Evolutionary conservation across 2,329 filamentous ascomycete species (phyloP), one percentile per base, ranked within the genome.

Genomic region (Epichloe scottii): DNA sequence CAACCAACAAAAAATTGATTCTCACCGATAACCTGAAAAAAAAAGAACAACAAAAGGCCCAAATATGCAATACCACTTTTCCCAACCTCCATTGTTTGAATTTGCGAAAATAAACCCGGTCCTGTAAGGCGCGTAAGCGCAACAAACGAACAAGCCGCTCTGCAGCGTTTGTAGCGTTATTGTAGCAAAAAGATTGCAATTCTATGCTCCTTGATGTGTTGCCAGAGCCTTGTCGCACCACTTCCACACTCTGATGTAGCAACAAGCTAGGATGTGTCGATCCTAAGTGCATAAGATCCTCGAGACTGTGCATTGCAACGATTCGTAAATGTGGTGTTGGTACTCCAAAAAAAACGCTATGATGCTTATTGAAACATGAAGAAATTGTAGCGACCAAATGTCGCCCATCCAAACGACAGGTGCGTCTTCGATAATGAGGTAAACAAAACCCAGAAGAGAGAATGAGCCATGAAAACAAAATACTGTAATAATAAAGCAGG

Each of bases 401-500:
- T 15, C 34, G 33, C 26, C 33, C 33, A 15, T 44, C 17, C 33
- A 49, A 49, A 33, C 19, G 12, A 44, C 21, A 10, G 19, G 15
- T 30, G 35, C 11, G 40, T 38, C 14, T 15, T 44, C 40, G 21
- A 26, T 40, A 34, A 14, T 26, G 33, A 41, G 8, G 30, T 26
- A 15, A 26, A 44, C 12, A 38, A 30, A 34, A 41, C 33, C 30
- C 10, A 14, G 11, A 48, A 44, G 7, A 33, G 10, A 21, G 43
- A 44, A n/a, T 12, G 3, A 26, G 10, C 34, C 26, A 46, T n/a
- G 2, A 42, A 43, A 23, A 50, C 30, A 30, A 17, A 30, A 26
- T 40, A 11, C 34, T 38, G 35, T 8, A 39, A 53, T 19, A 40
- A 50, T 48, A 34, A 51, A 46, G 14, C 47, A 53, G 49, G 51